These are phyloP conservation scores for Petunia axillaris DNA, from an alignment of 257 asterid species.

Conservation along the genomic window DNA sequence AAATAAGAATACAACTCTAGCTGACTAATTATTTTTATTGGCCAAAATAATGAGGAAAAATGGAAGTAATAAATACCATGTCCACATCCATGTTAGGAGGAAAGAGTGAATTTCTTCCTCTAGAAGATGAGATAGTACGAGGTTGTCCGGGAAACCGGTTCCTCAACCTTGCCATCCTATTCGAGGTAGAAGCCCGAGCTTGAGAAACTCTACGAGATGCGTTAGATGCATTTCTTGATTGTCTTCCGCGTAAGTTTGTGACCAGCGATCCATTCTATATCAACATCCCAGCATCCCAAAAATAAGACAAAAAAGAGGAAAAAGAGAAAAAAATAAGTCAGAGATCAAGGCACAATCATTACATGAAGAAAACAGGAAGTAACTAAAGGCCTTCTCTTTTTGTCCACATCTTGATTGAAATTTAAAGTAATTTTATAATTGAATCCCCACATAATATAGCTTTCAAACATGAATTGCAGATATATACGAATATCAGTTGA, in stretches of 20 bases:
- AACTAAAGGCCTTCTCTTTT: background rate
- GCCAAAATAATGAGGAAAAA: slow-evolving; percentile 16
- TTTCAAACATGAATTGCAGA: slow-evolving; percentile 16
- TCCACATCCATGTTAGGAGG: slow-evolving; percentile 85
- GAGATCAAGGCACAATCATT: background rate
- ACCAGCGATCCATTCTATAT: slow-evolving; percentile 54
- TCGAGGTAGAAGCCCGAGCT: slow-evolving; percentile 47
- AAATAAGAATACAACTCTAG: background rate
- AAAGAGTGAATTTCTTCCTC: slow-evolving; percentile 51
- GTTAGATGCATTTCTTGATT: slow-evolving; percentile 44
- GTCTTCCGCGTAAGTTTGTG: slow-evolving; percentile 50
- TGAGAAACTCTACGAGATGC: slow-evolving; percentile 51
- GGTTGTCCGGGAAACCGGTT: slow-evolving; percentile 74
- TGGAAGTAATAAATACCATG: slow-evolving; percentile 49
- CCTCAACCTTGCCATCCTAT: slow-evolving; percentile 70
- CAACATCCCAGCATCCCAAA: slow-evolving; percentile 16
- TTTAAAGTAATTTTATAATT: background rate
- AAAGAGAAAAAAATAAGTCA: background rate
- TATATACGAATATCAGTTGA: background rate
- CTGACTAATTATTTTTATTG: slow-evolving; percentile 20
- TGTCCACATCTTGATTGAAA: background rate
- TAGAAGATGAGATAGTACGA: slow-evolving; percentile 46
- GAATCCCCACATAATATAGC: background rate
- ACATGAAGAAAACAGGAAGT: background rate
- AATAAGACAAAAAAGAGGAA: slow-evolving; percentile 14